Evolutionary conservation across 2,329 filamentous ascomycete species (phyloP).

Genomic region (Colletotrichum karsti): DNA sequence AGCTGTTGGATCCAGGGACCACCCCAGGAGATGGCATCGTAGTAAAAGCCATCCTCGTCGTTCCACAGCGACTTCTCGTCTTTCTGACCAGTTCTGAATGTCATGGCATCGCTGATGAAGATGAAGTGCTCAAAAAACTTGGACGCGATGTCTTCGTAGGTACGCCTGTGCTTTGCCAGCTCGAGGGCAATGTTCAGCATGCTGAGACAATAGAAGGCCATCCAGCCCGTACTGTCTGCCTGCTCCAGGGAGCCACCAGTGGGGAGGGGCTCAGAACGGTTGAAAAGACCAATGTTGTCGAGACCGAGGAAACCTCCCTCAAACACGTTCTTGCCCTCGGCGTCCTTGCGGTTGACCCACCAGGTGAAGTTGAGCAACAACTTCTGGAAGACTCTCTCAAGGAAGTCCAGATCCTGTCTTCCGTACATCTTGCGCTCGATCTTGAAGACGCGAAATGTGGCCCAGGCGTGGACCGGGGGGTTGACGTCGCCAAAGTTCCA

Average conservation of each 20-base stretch:
- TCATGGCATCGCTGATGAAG: constrained; percentile 97
- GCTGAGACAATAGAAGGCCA: constrained; percentile 95
- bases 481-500: constrained; percentile 99
- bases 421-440: constrained; percentile 98
- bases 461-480: constrained; percentile 95
- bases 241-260: constrained; percentile 95
- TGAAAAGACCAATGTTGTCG: constrained; percentile 98
- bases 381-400: constrained; percentile 97
- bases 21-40: constrained; percentile 96
- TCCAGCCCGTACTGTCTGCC: constrained; percentile 98
- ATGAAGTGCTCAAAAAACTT: constrained; percentile 99
- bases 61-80: constrained; percentile 93
- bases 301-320: constrained; percentile 95
- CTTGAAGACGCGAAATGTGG: constrained; percentile 95
- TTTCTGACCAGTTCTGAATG: constrained; percentile 74
- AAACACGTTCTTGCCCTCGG: constrained; percentile 95
- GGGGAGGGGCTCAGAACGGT: constrained; percentile 92
- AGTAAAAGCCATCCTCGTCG: constrained; percentile 96
- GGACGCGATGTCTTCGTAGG: constrained; percentile 95
- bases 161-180: constrained; percentile 92
- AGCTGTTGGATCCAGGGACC: constrained; percentile 93
- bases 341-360: constrained; percentile 98
- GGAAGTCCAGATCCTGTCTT: constrained; percentile 91
- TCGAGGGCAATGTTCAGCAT: constrained; percentile 98
- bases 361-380: constrained; percentile 96